Evolutionary conservation across 495 filamentous ascomycete species (phyloP), one percentile per base, ranked within the genome.

Genomic region (Penicillium robsamsonii): DNA sequence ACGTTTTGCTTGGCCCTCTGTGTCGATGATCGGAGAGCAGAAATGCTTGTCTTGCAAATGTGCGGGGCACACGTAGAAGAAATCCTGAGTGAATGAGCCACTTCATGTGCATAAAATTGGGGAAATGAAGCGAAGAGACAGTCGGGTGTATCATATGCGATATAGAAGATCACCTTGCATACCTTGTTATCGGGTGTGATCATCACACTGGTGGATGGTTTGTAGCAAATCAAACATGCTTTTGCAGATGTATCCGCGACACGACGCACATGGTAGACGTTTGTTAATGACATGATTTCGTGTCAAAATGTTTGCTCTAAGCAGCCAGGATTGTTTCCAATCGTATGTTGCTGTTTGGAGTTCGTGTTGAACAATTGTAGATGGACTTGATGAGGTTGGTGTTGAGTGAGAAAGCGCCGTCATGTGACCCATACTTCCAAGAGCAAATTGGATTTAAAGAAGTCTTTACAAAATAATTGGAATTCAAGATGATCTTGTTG

Each of bases 171-270:
- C 15, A 41, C 2, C 1, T 29, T 15, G 1, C 74, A 53, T 72
- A 92, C 91, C 83, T 93, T 96, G 69, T 89, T 93, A 64, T 96
- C 91, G 0, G 90, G 81, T 2, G 91, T 96, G 57, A 96, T 87
- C 55, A 98, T 77, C 24, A 97, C 94, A 64, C 84, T 91, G 8
- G 86, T 83, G 45, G 87, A 91, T 5, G 89, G 87, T 70, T 94
- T 96, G 79, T 86, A 92, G 77, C 94, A 98, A 57, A 98, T 84
- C 65, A 87, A 83, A 71, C 94, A 98, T 43, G 90, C 78, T 70
- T 90, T 96, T 5, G 87, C 80, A 10, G 83, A 81, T 40, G 87
- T 84, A 46, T 96, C 91, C 22, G 94, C 92, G 46, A 98, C 94
- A 56, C 83, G 89, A 45, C 95, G 90, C 55, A 92, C 86, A 58